These are phyloP conservation scores for Metarhizium robertsii DNA, from an alignment of 2,329 filamentous ascomycete genomes.

Conservation along the genomic window DNA sequence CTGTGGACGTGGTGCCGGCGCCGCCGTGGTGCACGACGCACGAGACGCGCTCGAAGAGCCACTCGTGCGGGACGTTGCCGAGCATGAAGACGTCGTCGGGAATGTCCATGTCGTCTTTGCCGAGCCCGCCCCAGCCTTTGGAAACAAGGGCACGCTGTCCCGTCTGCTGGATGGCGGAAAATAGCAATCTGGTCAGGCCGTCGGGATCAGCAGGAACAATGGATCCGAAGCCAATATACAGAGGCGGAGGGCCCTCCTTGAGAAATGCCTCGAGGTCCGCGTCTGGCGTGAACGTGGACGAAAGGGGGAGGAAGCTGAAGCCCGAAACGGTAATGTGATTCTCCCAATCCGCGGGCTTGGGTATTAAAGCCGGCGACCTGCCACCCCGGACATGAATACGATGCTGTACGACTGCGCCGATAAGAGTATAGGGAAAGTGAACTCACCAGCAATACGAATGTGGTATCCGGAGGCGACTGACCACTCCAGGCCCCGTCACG, in stretches of 20 bases:
- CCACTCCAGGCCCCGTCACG: no score
- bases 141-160: conserved; percentile 64
- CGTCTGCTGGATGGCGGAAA: conserved; percentile 54
- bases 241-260: background rate
- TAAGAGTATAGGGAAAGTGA: no score
- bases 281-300: background rate
- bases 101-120: conserved; percentile 44
- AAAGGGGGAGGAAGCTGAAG: background rate
- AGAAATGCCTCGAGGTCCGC: background rate
- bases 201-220: conserved; percentile 68
- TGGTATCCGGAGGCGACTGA: no score
- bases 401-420: no score
- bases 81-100: conserved; percentile 61
- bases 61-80: conserved; percentile 67
- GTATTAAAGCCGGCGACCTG: background rate
- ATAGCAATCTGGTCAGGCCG: conserved; percentile 60
- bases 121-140: conserved; percentile 60
- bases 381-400: no score
- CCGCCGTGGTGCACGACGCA: conserved; percentile 69
- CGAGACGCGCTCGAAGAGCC: conserved; percentile 59
- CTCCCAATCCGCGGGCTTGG: background rate
- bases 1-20: conserved; percentile 66
- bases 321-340: background rate
- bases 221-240: conserved; percentile 40
- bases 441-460: no score